Base-by-base conservation (phyloP, 2,329 filamentous ascomycete genomes). In the Teratosphaeria gauchensis region DNA sequence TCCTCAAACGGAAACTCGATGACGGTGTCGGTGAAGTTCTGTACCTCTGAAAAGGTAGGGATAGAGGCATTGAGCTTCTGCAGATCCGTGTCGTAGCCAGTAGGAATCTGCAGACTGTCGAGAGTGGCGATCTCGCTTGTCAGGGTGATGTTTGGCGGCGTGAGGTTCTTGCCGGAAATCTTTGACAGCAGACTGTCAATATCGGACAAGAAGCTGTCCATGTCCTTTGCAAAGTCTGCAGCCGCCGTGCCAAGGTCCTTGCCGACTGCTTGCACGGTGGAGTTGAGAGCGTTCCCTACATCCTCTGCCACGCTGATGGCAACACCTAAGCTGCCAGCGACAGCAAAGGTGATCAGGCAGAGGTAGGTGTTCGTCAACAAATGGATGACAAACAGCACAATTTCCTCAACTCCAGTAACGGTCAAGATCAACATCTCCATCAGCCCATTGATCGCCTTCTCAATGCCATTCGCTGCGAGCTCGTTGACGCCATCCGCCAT, bases 351-450 rank as follows among this genome's bases (percentile, higher is more conserved):
- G 70, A 95, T 89, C 56, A 99, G 82, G 70, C 94, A 99, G 64
- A 90, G 81, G 70, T 96, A 96, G 16, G 91, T 96, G 55, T 86
- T 87, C 52, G 90, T 92, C 75, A 96, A 82, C 76, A 96, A 87
- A 72, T 95, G 90, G 77, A 99, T 91, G 71, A 91, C 84, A 75
- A 96, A 99, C 64, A 96, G 80, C 62, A 96, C 86, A 57, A 97
- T 86, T 71, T 88, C 86, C 75, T 96, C 87, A 12, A 97, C 85
- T 48, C 85, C 91, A 32, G 87, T 92, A 63, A 97, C 79, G 61
- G 87, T 85, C 71, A 97, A 79, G 61, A 86, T 80, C 55, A 97
- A 80, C 75, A 94, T 85, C 51, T 84, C 79, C 73, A 94, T 89
- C 72, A 97, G 82, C 54, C 84, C 92, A 62, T 85, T 82, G 64